phyloP scores from a whole-genome alignment of 2,329 filamentous ascomycete genomes.

The Rhynchosporium agropyri region DNA sequence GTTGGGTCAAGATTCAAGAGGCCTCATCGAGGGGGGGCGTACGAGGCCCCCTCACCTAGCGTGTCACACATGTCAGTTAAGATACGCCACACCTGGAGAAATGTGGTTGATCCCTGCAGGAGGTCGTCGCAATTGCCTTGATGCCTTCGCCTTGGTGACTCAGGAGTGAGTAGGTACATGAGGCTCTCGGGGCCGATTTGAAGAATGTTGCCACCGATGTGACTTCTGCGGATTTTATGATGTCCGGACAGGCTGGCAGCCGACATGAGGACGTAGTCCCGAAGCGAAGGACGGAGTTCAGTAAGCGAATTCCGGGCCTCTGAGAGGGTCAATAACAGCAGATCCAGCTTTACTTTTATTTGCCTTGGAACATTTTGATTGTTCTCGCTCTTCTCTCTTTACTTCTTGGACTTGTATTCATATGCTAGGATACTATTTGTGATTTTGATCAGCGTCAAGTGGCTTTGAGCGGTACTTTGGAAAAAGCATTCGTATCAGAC shows the following conservation, averaged over 20 bases:
- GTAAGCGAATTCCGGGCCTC: neutral
- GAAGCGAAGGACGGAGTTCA: neutral
- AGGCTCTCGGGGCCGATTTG: constrained; percentile 9
- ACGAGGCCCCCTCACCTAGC: constrained; percentile 24
- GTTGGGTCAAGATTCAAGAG: neutral
- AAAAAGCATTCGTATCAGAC: too few relatives aligned
- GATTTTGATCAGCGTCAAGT: too few relatives aligned
- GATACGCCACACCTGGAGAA: constrained; percentile 22
- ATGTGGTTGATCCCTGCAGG: constrained; percentile 29
- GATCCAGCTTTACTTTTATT: too few relatives aligned
- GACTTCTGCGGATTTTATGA: constrained; percentile 1
- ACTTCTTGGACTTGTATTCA: too few relatives aligned
- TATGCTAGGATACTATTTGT: too few relatives aligned
- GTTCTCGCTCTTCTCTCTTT: too few relatives aligned
- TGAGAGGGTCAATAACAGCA: neutral
- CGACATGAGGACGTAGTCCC: neutral
- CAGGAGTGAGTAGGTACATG: constrained; percentile 12
- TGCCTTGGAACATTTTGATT: too few relatives aligned
- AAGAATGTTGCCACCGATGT: constrained; percentile 13
- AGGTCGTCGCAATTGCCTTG: constrained; percentile 33
- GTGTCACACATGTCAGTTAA: constrained; percentile 18
- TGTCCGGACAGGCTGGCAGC: neutral
- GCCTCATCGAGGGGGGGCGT: constrained; percentile 10
- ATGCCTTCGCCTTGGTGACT: constrained; percentile 21
- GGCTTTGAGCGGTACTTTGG: too few relatives aligned